Conservation (phyloP, 1,139 yeast species). For the Debaryomyces sp. region DNA sequence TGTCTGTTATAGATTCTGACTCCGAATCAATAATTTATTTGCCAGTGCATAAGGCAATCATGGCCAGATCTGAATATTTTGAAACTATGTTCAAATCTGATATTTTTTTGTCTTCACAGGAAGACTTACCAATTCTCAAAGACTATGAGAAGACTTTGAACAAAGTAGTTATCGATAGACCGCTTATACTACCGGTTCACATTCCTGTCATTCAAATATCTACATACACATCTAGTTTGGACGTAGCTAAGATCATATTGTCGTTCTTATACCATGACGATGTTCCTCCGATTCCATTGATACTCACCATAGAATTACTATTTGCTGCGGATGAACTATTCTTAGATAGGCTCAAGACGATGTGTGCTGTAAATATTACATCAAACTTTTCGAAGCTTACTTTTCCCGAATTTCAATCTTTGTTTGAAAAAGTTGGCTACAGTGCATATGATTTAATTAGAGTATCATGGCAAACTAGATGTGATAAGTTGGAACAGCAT, state of each 20-base stretch:
- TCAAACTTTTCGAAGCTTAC: conserved; percentile 30
- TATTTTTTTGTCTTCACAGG: conserved; percentile 26
- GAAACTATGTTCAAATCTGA: conserved; percentile 63
- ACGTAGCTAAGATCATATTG: conserved; percentile 57
- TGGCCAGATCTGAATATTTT: conserved; percentile 65
- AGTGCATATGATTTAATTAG: conserved; percentile 59
- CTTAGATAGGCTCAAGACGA: conserved; percentile 62
- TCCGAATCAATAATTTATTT: conserved; percentile 38
- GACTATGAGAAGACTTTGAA: conserved; percentile 8
- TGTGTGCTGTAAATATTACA: conserved; percentile 65
- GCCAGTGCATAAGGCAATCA: conserved; percentile 66
- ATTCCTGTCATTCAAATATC: conserved; percentile 36
- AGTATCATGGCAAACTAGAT: conserved; percentile 68
- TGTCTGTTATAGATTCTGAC: conserved; percentile 39
- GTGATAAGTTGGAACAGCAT: conserved; percentile 66
- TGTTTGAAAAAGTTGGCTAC: conserved; percentile 27
- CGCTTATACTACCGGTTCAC: conserved; percentile 20
- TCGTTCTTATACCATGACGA: conserved; percentile 65
- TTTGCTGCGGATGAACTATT: conserved; percentile 63
- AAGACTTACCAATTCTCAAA: conserved; percentile 20
- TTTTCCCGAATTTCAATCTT: conserved; percentile 21
- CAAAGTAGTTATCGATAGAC: conserved; percentile 24
- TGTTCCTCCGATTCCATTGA: conserved; percentile 49
- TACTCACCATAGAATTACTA: conserved; percentile 56
- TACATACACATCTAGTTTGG: conserved; percentile 25